Evolutionary conservation across 306 rosid genomes (phyloP), one percentile per base, ranked within the genome.

Genomic region (Ceratonia siliqua): DNA sequence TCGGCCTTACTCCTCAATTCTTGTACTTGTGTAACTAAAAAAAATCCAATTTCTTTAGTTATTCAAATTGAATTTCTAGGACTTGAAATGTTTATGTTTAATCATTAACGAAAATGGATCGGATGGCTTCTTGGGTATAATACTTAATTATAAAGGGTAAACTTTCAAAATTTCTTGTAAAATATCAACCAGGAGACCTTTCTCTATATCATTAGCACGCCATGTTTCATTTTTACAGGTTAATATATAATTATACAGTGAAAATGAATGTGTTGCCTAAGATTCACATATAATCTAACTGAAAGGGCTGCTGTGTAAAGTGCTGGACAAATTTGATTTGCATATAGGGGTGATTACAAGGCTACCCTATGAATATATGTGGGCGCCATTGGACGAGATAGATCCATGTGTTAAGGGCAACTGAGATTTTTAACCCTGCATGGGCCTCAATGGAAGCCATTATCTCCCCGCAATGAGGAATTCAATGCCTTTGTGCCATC

Each of bases 401-500:
- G 7, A 52, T 54, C 22, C 52, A 39, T 52, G 24, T 72, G 79
- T 68, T 66, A 39, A 39, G 6, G 30, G 63, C 69, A 75, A 74
- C 32, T 53, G 17, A 22, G 55, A 48, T 54, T 61, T 61, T 75
- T 41, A 24, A 72, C 62, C 74, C 6, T 58, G 36, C 54, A 79
- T 73, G 58, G 64, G 25, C 77, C 86, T 77, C 72, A 75, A 74
- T 75, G 84, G 73, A 72, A 78, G 43, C 79, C 82, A 81, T 59
- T 78, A 69, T 75, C 66, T 22, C 15, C 21, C 53, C 50, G 79
- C 52, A 83, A 58, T 74, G 79, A 74, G 78, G 77, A 78, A 67
- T 15, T n/a, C n/a, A n/a, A n/a, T 70, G 64, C 28, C 55, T 75
- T 83, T 62, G 56, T 73, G 64, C 72, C 68, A 61, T 66, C 32